Percentiles rank a stretch among this genome's conserved stretches.
phyloP scores from a whole-genome alignment of 306 rosid species.

The Sesbania bispinosa region DNA sequence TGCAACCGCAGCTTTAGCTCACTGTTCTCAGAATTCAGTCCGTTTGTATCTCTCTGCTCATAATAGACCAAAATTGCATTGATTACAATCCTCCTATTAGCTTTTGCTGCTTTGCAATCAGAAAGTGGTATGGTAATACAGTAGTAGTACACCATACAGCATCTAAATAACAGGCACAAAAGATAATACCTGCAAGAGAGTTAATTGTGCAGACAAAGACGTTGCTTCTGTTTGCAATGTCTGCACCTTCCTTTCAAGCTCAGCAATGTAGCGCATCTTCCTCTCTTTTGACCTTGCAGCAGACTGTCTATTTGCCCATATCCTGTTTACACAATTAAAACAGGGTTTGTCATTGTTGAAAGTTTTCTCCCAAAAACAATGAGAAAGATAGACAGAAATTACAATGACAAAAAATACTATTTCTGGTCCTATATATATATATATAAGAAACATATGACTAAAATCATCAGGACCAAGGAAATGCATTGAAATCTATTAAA shows the following conservation, averaged over 20 bases:
- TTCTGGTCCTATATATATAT: no score
- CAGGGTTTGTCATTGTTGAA: constrained; percentile 20
- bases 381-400: neutral
- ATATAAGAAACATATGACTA: no score
- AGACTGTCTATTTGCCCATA: constrained; percentile 99
- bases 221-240: constrained; percentile 95
- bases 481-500: no score
- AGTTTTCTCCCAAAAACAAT: neutral
- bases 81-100: neutral
- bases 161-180: neutral
- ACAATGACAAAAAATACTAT: no score
- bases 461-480: no score
- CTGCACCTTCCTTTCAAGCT: constrained; percentile 96
- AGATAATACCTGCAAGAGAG: constrained; percentile 75
- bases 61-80: constrained; percentile 5
- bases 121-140: constrained; percentile 1
- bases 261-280: constrained; percentile 94
- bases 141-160: neutral
- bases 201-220: constrained; percentile 86
- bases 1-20: constrained; percentile 94
- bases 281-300: constrained; percentile 98
- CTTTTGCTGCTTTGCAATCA: neutral
- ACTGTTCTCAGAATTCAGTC: constrained; percentile 84
- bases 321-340: constrained; percentile 49
- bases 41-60: constrained; percentile 82